Percentiles rank a stretch among this genome's conserved stretches.
Evolutionary conservation across 108 stramenopile species (phyloP).

Genomic region (Nitzschia sp.): DNA sequence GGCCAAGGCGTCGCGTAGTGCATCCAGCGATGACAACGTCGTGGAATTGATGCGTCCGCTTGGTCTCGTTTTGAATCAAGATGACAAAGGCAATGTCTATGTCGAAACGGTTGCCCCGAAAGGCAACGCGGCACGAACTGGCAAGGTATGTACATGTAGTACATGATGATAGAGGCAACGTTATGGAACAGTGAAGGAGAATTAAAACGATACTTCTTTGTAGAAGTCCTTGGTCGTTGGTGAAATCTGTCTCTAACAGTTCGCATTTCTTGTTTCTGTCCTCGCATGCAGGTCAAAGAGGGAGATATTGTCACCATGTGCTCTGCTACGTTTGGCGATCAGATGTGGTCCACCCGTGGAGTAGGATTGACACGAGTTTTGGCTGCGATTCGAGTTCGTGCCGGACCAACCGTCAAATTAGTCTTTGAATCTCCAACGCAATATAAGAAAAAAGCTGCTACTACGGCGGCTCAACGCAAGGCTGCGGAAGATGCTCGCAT

Average conservation of each 20-base stretch:
- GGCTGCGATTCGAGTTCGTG: conserved; percentile 89
- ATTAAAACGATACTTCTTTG: not conserved
- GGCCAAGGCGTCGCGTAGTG: conserved; percentile 64
- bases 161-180: too few species aligned
- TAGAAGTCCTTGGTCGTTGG: too few species aligned
- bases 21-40: conserved; percentile 72
- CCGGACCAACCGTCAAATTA: conserved; percentile 80
- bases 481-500: conserved; percentile 69
- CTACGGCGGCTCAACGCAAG: conserved; percentile 66
- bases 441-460: conserved; percentile 60
- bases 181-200: not conserved
- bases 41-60: conserved; percentile 92
- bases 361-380: conserved; percentile 88
- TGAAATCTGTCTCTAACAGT: too few species aligned
- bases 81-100: conserved; percentile 86
- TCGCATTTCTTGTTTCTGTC: not conserved
- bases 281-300: conserved; percentile 58
- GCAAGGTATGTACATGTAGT: conserved; percentile 48
- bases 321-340: conserved; percentile 94
- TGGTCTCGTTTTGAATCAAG: conserved; percentile 91
- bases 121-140: conserved; percentile 92
- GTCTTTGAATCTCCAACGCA: conserved; percentile 71
- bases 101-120: conserved; percentile 89
- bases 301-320: conserved; percentile 94
- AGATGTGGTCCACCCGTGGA: conserved; percentile 90